Evolutionary conservation across 164 flowering plant genomes (phyloP), one percentile per base, ranked within the genome.

Genomic region (Litsea cubeba): DNA sequence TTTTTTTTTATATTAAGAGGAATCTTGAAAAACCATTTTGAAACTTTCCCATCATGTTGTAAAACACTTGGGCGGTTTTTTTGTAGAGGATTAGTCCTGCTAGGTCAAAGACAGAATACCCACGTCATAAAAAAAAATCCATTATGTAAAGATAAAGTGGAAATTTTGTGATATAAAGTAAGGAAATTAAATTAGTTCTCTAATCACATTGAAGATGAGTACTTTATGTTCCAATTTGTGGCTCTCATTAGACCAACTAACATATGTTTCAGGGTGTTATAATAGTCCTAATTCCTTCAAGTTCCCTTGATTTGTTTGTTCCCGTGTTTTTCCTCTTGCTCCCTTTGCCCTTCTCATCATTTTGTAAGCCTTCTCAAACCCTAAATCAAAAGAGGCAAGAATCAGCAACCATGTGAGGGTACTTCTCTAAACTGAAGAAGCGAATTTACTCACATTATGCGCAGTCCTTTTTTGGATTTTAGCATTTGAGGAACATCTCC

Each of bases 401-500:
- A 66, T 66, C 69, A 66, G 46, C 32, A 66, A 17, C 67, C 30
- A 25, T 64, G 69, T 66, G 35, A 66, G 28, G n/a, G 20, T 3
- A 25, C 6, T 22, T 7, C n/a, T 28, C 2, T 64, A n/a, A 2
- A 26, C 20, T 24, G 24, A 71, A 67, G 17, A 30, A 25, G 0
- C 22, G 12, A 28, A 23, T 40, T 0, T 6, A 32, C 88, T 85
- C 84, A 90, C 93, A 79, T 74, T 50, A 89, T 32, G 15, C 71
- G 78, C 49, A 85, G 1, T 57, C 82, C 86, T 4, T 32, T 74
- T 79, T 64, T 83, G 12, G 81, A 80, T 66, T 60, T 77, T 24
- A 87, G 79, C 1, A 65, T 68, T 0, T 30, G 66, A 23, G 96
- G 95, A 68, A 88, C 60, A 28, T 15, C 50, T 12, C 88, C 85